Percentiles rank a stretch among this genome's conserved stretches.
These are phyloP conservation scores for Jaltomata sinuosa DNA, from an alignment of 257 asterid genomes.

Conservation along the genomic window DNA sequence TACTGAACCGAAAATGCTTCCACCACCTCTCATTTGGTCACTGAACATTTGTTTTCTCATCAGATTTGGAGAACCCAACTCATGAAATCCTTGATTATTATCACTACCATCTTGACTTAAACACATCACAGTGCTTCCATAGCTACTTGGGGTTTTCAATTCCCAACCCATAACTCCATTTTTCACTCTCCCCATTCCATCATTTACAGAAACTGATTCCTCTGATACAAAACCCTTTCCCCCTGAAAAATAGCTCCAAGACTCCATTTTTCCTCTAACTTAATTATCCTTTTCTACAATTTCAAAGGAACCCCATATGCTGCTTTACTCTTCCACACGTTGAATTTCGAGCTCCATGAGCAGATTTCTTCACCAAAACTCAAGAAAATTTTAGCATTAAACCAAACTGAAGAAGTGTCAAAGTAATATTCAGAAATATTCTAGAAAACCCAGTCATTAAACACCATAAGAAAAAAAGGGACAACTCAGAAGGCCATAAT, in stretches of 20 bases:
- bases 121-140: conserved; percentile 1
- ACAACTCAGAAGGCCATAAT: background rate
- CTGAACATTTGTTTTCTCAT: conserved; percentile 7
- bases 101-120: conserved; percentile 10
- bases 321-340: background rate
- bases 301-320: background rate
- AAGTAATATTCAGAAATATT: background rate
- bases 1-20: background rate
- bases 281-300: background rate
- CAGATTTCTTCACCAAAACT: background rate
- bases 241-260: conserved; percentile 21
- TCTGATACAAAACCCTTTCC: conserved; percentile 14
- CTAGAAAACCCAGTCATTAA: background rate
- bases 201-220: conserved; percentile 14
- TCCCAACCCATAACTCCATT: conserved; percentile 19
- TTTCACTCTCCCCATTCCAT: conserved; percentile 7
- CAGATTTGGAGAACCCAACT: conserved; percentile 12
- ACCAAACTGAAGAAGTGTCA: background rate
- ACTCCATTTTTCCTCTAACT: conserved; percentile 9
- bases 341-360: too few species aligned
- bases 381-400: background rate
- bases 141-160: conserved; percentile 14
- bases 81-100: conserved; percentile 15
- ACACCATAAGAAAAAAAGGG: background rate
- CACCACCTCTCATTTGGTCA: conserved; percentile 13